Percentiles rank a stretch among this genome's conserved stretches.
phyloP scores from a whole-genome alignment of 2,329 filamentous ascomycete species.

The Tolypocladium ovalisporum region DNA sequence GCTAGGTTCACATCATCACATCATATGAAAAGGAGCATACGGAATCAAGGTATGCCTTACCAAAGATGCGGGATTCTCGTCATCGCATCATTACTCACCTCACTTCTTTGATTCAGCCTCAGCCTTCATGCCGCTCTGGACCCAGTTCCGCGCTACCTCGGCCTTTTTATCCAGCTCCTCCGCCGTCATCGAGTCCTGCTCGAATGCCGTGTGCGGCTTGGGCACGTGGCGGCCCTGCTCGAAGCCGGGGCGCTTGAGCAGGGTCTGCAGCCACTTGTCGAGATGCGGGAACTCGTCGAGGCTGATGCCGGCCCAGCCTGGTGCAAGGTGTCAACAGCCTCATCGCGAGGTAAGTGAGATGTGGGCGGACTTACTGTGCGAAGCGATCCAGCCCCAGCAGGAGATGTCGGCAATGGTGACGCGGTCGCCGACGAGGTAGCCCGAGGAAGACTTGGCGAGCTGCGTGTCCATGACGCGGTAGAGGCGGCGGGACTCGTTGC shows the following conservation, averaged over 20 bases:
- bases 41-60: no score
- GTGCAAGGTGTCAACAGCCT: background rate
- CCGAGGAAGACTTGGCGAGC: slow-evolving; percentile 44
- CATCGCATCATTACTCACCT: slow-evolving; percentile 1
- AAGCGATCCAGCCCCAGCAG: slow-evolving; percentile 66
- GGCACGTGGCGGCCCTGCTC: slow-evolving; percentile 70
- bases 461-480: slow-evolving; percentile 70
- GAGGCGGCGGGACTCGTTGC: slow-evolving; percentile 72
- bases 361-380: slow-evolving; percentile 25
- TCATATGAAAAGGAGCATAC: no score
- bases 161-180: slow-evolving; percentile 48
- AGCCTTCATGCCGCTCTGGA: slow-evolving; percentile 58
- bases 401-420: slow-evolving; percentile 70
- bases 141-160: slow-evolving; percentile 45
- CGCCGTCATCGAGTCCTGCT: slow-evolving; percentile 29
- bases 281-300: slow-evolving; percentile 66
- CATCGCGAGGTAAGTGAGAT: background rate
- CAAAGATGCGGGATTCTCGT: background rate
- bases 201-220: slow-evolving; percentile 49
- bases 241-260: slow-evolving; percentile 58
- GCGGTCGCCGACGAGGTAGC: slow-evolving; percentile 56
- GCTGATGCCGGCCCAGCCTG: slow-evolving; percentile 33
- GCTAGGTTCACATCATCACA: no score
- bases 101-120: slow-evolving; percentile 48
- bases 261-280: slow-evolving; percentile 64